These are phyloP conservation scores for Rosellinia necatrix DNA, from an alignment of 2,329 filamentous ascomycete genomes.

Conservation along the genomic window DNA sequence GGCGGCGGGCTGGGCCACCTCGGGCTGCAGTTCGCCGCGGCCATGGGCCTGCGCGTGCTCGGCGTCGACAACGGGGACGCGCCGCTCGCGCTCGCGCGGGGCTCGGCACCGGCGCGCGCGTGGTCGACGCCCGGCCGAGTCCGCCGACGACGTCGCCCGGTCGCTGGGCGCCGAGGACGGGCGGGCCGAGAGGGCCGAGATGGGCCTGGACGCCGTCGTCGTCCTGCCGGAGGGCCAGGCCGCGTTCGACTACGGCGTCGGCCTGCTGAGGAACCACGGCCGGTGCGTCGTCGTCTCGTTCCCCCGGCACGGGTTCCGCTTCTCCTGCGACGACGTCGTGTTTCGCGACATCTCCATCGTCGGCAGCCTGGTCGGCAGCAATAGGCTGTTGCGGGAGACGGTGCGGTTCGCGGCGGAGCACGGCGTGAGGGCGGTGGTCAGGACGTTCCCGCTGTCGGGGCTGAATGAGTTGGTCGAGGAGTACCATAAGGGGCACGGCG, in stretches of 20 bases:
- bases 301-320: slow-evolving; percentile 48
- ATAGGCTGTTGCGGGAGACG: slow-evolving; percentile 46
- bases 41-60: slow-evolving; percentile 42
- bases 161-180: slow-evolving; percentile 44
- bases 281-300: slow-evolving; percentile 53
- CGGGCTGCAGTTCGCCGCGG: slow-evolving; percentile 36
- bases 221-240: slow-evolving; percentile 52
- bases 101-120: slow-evolving; percentile 39
- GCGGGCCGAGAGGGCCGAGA: slow-evolving; percentile 42
- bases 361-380: slow-evolving; percentile 49
- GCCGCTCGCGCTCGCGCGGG: slow-evolving; percentile 41
- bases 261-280: slow-evolving; percentile 49
- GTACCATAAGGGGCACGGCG: slow-evolving; percentile 49
- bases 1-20: slow-evolving; percentile 40
- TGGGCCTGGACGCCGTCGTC: slow-evolving; percentile 52
- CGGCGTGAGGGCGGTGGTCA: slow-evolving; percentile 42
- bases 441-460: slow-evolving; percentile 40
- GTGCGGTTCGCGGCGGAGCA: slow-evolving; percentile 45
- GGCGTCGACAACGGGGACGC: slow-evolving; percentile 46
- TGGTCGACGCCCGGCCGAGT: slow-evolving; percentile 46
- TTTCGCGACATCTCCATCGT: slow-evolving; percentile 50
- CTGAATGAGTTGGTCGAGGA: slow-evolving; percentile 50
- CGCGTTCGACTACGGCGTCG: slow-evolving; percentile 52
- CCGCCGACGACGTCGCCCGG: slow-evolving; percentile 28
- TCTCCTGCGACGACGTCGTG: slow-evolving; percentile 48